Evolutionary conservation across 371 early-diverging fungal genomes (phyloP).

Genomic region (Mucor lusitanicus): DNA sequence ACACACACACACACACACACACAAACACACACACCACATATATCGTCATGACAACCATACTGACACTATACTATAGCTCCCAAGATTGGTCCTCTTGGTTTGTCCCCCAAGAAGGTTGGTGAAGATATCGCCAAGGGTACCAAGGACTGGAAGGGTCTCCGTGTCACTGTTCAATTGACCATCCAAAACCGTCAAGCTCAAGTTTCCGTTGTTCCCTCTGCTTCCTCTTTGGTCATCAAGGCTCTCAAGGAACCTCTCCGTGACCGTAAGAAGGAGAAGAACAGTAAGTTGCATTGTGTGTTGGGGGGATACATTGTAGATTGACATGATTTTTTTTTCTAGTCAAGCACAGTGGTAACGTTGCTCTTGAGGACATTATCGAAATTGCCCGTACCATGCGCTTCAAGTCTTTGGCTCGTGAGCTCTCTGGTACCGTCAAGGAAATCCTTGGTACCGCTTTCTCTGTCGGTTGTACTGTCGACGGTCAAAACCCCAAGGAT

Average conservation of each 20-base stretch:
- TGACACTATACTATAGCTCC: conserved; percentile 63
- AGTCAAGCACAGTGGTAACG: conserved; percentile 93
- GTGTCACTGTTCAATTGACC: conserved; percentile 90
- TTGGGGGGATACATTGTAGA: too few relatives aligned
- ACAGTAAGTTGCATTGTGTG: too few relatives aligned
- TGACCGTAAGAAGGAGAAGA: conserved; percentile 99
- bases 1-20: too few relatives aligned
- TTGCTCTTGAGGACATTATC: conserved; percentile 89
- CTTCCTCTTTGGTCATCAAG: conserved; percentile 97
- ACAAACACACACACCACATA: too few relatives aligned
- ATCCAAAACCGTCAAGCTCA: conserved; percentile 99
- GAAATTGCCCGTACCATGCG: conserved; percentile 98
- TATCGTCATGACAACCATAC: too few relatives aligned
- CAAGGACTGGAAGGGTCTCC: conserved; percentile 93
- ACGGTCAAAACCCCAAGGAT: conserved; percentile 54
- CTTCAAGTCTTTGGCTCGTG: conserved; percentile 88
- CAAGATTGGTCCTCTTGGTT: conserved; percentile 99
- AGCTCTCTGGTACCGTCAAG: conserved; percentile 94
- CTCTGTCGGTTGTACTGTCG: conserved; percentile 97
- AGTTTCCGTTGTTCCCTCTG: conserved; percentile 96
- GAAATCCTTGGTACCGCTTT: conserved; percentile 98
- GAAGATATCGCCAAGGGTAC: conserved; percentile 99
- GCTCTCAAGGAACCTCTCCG: conserved; percentile 99
- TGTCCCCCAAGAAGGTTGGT: conserved; percentile 99
- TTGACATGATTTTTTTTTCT: background rate